These are phyloP conservation scores for Pulicaria dysenterica DNA, from an alignment of 129 eudicot genomes.

Conservation along the genomic window DNA sequence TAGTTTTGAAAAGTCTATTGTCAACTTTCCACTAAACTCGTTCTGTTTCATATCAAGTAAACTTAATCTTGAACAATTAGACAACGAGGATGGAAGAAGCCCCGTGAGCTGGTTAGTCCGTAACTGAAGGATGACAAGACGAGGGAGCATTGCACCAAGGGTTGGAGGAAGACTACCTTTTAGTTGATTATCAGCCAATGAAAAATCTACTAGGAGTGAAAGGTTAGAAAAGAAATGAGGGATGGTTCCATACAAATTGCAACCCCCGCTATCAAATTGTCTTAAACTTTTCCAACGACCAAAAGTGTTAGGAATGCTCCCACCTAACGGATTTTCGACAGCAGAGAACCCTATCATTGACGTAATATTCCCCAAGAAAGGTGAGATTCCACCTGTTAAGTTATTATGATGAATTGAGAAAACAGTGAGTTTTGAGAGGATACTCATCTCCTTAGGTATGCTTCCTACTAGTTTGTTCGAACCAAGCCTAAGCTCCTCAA, in stretches of 20 bases:
- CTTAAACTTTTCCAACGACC: not conserved
- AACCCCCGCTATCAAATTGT: not conserved
- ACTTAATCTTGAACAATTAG: conserved; percentile 8
- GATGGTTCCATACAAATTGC: conserved; percentile 3
- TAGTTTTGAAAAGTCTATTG: not conserved
- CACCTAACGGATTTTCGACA: not conserved
- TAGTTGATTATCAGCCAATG: not conserved
- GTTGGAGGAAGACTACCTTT: not conserved
- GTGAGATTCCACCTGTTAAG: conserved; percentile 4
- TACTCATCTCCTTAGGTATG: not conserved
- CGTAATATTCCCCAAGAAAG: not conserved
- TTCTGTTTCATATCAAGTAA: not conserved
- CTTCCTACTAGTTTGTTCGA: not conserved
- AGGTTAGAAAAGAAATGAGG: conserved; percentile 14
- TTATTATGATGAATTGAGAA: not conserved
- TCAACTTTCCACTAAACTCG: conserved; percentile 25
- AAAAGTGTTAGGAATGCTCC: conserved; percentile 7
- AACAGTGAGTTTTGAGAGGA: not conserved
- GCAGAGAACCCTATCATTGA: not conserved
- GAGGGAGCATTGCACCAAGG: not conserved
- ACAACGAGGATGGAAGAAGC: conserved; percentile 5
- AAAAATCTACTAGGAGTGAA: not conserved
- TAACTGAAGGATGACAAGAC: not conserved
- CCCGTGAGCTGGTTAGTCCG: conserved; percentile 8
- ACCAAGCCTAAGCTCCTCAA: not conserved